Conservation (phyloP, 192 early-diverging fungal species). For the Thamnidium elegans region DNA sequence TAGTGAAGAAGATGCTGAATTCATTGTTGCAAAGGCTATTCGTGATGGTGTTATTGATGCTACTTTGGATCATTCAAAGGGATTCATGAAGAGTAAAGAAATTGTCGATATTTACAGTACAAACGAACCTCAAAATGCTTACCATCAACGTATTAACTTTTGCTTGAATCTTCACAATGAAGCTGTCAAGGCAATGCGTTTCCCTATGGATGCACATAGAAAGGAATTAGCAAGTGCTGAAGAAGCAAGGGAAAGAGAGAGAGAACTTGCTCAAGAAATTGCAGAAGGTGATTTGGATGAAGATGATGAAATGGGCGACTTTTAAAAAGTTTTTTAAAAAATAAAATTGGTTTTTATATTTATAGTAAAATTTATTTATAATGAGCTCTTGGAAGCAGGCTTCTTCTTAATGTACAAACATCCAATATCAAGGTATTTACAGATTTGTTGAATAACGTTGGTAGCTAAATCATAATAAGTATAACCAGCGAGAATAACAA, state of each 20-base stretch:
- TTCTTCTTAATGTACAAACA: conserved; percentile 78
- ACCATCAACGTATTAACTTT: conserved; percentile 91
- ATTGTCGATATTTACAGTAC: conserved; percentile 94
- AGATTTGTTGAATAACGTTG: conserved; percentile 70
- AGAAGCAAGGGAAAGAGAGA: conserved; percentile 85
- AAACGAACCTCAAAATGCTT: conserved; percentile 93
- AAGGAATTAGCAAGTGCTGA: conserved; percentile 81
- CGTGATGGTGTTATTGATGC: conserved; percentile 99
- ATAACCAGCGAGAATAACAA: conserved; percentile 13
- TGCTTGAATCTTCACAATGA: conserved; percentile 97
- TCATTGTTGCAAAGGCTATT: conserved; percentile 98
- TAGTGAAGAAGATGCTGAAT: conserved; percentile 98
- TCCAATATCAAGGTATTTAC: conserved; percentile 74
- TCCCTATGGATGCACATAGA: conserved; percentile 82
- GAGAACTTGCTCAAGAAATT: conserved; percentile 91
- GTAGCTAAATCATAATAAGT: conserved; percentile 71
- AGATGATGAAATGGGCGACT: conserved; percentile 66
- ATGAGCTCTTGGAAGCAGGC: not conserved
- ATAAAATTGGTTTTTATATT: no score
- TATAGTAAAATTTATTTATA: no score
- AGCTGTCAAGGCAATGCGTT: conserved; percentile 96
- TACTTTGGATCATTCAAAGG: conserved; percentile 90
- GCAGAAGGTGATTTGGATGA: conserved; percentile 84
- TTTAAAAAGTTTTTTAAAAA: conserved; percentile 9
- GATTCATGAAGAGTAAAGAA: conserved; percentile 92